Conservation (phyloP, 2,329 filamentous ascomycete species). For the Penicillium sp. region DNA sequence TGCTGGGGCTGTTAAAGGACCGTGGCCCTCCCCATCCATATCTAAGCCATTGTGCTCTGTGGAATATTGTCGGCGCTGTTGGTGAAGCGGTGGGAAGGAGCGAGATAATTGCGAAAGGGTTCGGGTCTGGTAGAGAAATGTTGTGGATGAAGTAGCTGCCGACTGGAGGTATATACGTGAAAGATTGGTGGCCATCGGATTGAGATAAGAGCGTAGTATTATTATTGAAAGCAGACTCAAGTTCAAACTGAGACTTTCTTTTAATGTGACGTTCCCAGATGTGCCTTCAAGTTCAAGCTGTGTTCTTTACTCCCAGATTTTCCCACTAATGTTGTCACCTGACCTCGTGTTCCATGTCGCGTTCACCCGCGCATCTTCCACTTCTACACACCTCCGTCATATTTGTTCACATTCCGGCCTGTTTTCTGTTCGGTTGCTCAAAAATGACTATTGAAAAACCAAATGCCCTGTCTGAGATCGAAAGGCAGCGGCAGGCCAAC, state of each 20-base stretch:
- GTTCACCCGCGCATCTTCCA: background rate
- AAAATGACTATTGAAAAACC: background rate
- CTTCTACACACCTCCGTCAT: background rate
- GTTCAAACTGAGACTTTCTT: background rate
- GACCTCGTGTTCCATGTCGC: slow-evolving; percentile 20
- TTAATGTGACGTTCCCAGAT: background rate
- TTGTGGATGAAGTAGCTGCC: slow-evolving; percentile 48
- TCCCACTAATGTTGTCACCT: slow-evolving; percentile 13
- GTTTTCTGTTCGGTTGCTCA: background rate
- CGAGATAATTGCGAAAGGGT: slow-evolving; percentile 49
- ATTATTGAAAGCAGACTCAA: background rate
- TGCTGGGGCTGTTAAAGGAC: background rate
- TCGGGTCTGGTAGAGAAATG: slow-evolving; percentile 72
- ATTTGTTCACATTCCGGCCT: background rate
- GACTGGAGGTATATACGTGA: slow-evolving; percentile 31
- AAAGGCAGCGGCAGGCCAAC: slow-evolving; percentile 62
- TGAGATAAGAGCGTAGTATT: background rate
- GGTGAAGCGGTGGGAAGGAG: slow-evolving; percentile 8
- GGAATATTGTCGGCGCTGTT: slow-evolving; percentile 18
- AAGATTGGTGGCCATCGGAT: slow-evolving; percentile 33
- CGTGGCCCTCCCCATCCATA: background rate
- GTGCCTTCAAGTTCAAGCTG: background rate
- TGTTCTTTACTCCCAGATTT: background rate
- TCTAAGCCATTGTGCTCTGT: background rate
- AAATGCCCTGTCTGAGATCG: background rate